Base-by-base conservation (phyloP, 345 rosid genomes). In the Populus deltoides region DNA sequence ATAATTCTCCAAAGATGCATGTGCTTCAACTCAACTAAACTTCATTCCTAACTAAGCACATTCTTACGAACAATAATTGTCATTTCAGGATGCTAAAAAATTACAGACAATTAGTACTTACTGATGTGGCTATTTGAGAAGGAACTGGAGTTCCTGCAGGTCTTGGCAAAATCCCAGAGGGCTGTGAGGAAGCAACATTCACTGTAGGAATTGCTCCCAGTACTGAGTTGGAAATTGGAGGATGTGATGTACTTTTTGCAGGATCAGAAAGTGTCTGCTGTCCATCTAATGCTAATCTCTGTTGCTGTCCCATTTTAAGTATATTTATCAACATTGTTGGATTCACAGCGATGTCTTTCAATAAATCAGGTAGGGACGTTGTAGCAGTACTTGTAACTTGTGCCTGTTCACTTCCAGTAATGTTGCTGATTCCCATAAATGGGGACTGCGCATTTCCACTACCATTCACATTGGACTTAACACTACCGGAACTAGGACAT, bases 291-390 rank as follows among this genome's bases (percentile, higher is more conserved):
- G 86, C 81, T 79, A 84, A 77, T 72, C 80, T 86, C 83, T 92
- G 93, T 74, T 85, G 92, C 72, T 90, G 92, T 49, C 93, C 91
- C 89, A 89, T 86, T 88, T 92, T 90, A 66, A 96, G 88, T 70
- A 92, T 39, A 80, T 86, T 90, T 66, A 90, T 38, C 80, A 96
- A 73, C 90, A 89, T 85, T 68, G 91, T 85, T 22, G 99, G 98
- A 86, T 92, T 90, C 62, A 84, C 92, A n/a, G 85, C 90, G 57
- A 94, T 89, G 78, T 88, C 89, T 79, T 92, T 90, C 86, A 90
- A 82, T 43, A 92, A 76, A 68, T 87, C 84, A 75, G 92, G 90
- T 41, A 90, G 76, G 1, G 91, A 85, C 45, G 81, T 59, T 9
- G 38, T 3, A 29, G n/a, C 31, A 70, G 62, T 63, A 38, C 81